Base-by-base conservation (phyloP, 192 early-diverging fungal genomes). In the Cladochytrium replicatum region DNA sequence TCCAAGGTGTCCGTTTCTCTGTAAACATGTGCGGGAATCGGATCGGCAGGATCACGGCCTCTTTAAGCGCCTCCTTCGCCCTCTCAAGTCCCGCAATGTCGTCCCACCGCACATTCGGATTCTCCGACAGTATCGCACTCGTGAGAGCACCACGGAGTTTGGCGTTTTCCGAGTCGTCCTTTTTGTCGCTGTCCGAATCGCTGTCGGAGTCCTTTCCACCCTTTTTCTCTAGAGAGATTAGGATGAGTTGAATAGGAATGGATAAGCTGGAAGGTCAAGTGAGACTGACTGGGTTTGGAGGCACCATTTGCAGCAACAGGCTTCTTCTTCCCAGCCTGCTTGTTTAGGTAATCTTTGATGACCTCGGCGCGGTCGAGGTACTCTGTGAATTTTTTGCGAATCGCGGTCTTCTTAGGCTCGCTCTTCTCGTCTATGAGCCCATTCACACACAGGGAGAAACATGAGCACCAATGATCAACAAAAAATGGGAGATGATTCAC, bases 21-120 rank as follows among this genome's bases (percentile, higher is more conserved):
- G 88, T 91, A 27, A 99, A 99, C 44, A 97, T 66, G 50, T 97
- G 89, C 23, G 95, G 95, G 54, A 97, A 97, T 60, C 89, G 92
- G 46, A 97, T 92, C 2, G 95, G 95, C 43, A 99, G 64, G 59
- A 99, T 99, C 7, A 99, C 95, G 2, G 95, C 95, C 68, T 99
- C 93, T 65, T 99, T 95, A 29, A 99, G 68, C 17, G 92, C 84
- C 60, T 93, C 91, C 67, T 97, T 99, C 29, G 92, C 92, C 3
- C 72, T 82, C 41, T 97, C 92, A 63, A 99, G 64, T 30, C 93
- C 95, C 11, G 95, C 95, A 19, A 98, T 88, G 61, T 98, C 95
- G 4, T 88, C 83, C 95, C 95, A 98, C 46, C 77, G 84, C 30
- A 98, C 84, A 61, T 97, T 94, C 27, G 95, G 93, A 51, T 93